Percentiles rank a stretch among this genome's conserved stretches.
These are phyloP conservation scores for Stramenopiles sp. DNA, from an alignment of 352 stramenopile species.

Conservation along the genomic window DNA sequence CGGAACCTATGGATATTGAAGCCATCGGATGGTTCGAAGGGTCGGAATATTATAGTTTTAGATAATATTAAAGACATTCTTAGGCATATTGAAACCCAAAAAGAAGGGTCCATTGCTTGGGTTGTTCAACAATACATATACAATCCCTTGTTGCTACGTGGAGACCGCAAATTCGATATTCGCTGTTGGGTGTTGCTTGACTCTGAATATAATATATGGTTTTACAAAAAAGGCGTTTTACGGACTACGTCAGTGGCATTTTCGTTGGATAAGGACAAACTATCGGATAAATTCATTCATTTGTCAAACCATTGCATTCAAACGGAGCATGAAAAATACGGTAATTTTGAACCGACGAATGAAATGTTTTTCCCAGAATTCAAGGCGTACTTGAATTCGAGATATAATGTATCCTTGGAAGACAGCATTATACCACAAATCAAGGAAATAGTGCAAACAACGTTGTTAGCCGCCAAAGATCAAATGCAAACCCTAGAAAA, in stretches of 20 bases:
- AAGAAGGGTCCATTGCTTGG: not conserved
- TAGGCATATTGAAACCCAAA: not conserved
- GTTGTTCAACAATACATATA: constrained; percentile 2
- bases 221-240: constrained; percentile 2
- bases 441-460: not conserved
- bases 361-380: constrained; percentile 12
- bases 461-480: not conserved
- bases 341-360: not conserved
- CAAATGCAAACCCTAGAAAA: not conserved
- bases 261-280: not conserved
- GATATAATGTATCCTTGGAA: not conserved
- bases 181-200: not conserved
- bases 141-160: not conserved
- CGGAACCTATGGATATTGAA: constrained; percentile 2
- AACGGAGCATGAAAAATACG: not conserved
- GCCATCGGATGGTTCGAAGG: not conserved
- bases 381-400: not conserved
- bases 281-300: not conserved
- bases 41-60: constrained; percentile 9
- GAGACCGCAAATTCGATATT: constrained; percentile 12
- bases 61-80: not conserved
- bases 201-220: not conserved
- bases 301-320: constrained; percentile 6
- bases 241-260: not conserved
- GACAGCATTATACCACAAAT: constrained; percentile 6